Evolutionary conservation across 371 early-diverging fungal species (phyloP).

Genomic region (Zychaea mexicana): DNA sequence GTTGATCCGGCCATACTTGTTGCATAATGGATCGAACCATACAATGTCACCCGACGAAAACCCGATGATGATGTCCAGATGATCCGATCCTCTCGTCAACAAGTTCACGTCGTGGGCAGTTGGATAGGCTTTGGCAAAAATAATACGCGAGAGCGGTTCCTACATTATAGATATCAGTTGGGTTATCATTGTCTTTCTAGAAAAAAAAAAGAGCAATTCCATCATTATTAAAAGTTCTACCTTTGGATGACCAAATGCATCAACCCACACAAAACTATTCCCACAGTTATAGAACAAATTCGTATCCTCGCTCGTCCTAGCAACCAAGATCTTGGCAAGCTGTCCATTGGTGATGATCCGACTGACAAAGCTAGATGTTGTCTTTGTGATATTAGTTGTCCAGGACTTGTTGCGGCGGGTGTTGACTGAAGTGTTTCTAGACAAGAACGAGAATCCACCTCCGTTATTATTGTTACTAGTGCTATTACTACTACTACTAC

Average conservation of each 20-base stretch:
- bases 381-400: slow-evolving; percentile 63
- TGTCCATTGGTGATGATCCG: slow-evolving; percentile 82
- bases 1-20: slow-evolving; percentile 69
- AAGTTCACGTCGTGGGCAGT: slow-evolving; percentile 90
- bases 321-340: slow-evolving; percentile 76
- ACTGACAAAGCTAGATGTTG: slow-evolving; percentile 78
- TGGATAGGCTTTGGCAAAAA: slow-evolving; percentile 79
- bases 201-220: not conserved
- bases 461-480: not conserved
- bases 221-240: slow-evolving; percentile 26
- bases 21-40: slow-evolving; percentile 80
- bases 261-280: slow-evolving; percentile 78
- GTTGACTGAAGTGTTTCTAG: slow-evolving; percentile 26
- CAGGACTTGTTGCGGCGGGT: slow-evolving; percentile 42
- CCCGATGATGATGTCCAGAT: slow-evolving; percentile 80
- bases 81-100: slow-evolving; percentile 71
- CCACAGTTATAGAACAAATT: slow-evolving; percentile 88
- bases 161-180: slow-evolving; percentile 18
- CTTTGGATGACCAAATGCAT: slow-evolving; percentile 67
- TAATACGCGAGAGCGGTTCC: slow-evolving; percentile 82
- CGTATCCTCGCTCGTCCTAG: slow-evolving; percentile 68
- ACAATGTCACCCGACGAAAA: slow-evolving; percentile 88
- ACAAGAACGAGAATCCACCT: slow-evolving; percentile 31
- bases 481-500: not conserved
- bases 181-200: not conserved